phyloP scores from a whole-genome alignment of 2,329 filamentous ascomycete species.

The Colletotrichum sp. region DNA sequence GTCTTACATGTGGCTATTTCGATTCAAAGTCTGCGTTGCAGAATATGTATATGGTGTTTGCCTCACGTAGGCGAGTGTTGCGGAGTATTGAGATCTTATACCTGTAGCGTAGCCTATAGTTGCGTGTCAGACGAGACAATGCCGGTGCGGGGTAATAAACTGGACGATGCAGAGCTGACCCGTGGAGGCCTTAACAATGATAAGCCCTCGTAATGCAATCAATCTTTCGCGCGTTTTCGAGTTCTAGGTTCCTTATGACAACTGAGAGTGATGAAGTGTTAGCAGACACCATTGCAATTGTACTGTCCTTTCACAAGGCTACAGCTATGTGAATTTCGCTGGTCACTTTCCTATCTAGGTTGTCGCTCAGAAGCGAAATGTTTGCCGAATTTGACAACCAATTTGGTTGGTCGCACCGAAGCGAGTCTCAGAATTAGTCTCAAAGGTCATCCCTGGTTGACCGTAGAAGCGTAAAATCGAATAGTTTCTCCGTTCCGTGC shows the following conservation, averaged over 20 bases:
- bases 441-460: background rate
- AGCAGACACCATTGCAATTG: background rate
- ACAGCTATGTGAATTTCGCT: background rate
- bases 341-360: background rate
- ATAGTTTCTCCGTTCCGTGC: background rate
- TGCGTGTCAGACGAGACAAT: background rate
- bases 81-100: background rate
- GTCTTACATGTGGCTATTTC: background rate
- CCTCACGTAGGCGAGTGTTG: background rate
- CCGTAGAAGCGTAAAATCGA: background rate
- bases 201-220: background rate
- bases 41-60: background rate
- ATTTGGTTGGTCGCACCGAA: background rate
- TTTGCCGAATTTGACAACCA: background rate
- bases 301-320: background rate
- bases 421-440: background rate
- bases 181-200: background rate
- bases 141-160: background rate
- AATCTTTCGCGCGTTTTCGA: background rate
- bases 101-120: background rate
- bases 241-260: background rate
- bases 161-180: background rate
- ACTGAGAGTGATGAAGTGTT: background rate
- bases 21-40: background rate
- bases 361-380: background rate